Percentiles rank a stretch among this genome's conserved stretches.
Conservation (phyloP, 140 eudicot genomes). For the Artemisia princeps region DNA sequence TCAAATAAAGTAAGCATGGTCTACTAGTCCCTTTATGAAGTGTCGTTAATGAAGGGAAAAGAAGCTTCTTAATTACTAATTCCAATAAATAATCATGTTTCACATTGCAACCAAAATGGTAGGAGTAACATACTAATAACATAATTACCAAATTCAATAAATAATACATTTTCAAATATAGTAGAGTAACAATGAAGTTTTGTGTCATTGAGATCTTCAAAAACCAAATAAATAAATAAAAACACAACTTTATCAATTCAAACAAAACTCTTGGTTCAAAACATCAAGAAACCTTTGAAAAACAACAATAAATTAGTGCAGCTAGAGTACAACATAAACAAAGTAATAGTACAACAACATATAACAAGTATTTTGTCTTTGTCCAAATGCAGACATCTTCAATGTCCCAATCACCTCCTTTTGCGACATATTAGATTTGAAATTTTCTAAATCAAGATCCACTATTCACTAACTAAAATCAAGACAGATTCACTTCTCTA, state of each 20-base stretch:
- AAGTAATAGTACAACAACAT: not conserved
- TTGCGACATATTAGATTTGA: no score
- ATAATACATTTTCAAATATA: not conserved
- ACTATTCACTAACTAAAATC: no score
- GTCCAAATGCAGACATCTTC: not conserved
- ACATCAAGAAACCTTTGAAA: not conserved
- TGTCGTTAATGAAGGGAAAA: not conserved
- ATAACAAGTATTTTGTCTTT: not conserved
- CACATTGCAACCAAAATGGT: not conserved
- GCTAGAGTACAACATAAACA: not conserved
- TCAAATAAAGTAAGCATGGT: no score
- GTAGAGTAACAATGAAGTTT: constrained; percentile 4
- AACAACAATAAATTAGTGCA: not conserved
- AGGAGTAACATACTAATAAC: not conserved
- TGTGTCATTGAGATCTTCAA: constrained; percentile 9
- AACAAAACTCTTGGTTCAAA: constrained; percentile 4
- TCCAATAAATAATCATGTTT: not conserved
- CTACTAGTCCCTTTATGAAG: no score
- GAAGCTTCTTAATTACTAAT: constrained; percentile 4
- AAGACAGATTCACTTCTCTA: no score
- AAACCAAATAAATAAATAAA: not conserved
- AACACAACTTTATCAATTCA: not conserved
- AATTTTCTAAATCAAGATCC: no score
- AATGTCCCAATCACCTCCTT: no score
- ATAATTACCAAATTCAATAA: not conserved